These are phyloP conservation scores for Fusarium sp. DNA, from an alignment of 2,329 filamentous ascomycete species.

Conservation along the genomic window DNA sequence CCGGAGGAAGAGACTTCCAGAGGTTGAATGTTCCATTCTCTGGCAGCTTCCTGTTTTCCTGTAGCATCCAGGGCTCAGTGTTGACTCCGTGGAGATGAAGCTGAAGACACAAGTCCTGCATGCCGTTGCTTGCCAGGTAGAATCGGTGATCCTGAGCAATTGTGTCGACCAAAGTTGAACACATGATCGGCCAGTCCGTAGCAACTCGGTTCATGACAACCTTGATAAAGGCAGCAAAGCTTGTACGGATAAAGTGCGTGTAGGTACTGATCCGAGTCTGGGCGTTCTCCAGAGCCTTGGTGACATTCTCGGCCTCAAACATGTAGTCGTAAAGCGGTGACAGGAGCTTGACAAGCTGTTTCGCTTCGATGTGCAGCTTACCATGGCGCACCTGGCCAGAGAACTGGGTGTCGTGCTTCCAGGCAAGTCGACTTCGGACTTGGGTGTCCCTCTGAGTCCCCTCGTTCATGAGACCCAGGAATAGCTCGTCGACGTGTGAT, in stretches of 20 bases:
- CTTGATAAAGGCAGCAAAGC: conserved; percentile 53
- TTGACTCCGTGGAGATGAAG: conserved; percentile 50
- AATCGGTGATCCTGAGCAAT: conserved; percentile 46
- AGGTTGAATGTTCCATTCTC: conserved; percentile 44
- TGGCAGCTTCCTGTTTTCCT: conserved; percentile 31
- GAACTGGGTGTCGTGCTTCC: conserved; percentile 50
- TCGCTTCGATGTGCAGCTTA: conserved; percentile 48
- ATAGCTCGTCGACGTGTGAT: conserved; percentile 53
- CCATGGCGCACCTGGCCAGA: conserved; percentile 35
- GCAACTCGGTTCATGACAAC: conserved; percentile 47
- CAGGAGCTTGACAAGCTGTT: conserved; percentile 52
- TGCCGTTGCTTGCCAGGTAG: conserved; percentile 44
- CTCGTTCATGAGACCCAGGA: conserved; percentile 40
- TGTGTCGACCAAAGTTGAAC: conserved; percentile 42
- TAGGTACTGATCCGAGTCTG: conserved; percentile 30
- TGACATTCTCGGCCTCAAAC: conserved; percentile 54
- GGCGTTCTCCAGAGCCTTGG: conserved; percentile 10
- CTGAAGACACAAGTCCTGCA: conserved; percentile 50
- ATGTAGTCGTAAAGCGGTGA: conserved; percentile 57
- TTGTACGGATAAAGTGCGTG: conserved; percentile 51
- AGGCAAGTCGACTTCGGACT: conserved; percentile 46
- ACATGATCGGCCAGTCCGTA: conserved; percentile 49
- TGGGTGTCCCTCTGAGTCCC: conserved; percentile 31
- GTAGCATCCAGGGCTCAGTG: conserved; percentile 45
- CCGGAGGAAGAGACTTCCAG: conserved; percentile 52